Evolutionary conservation across 208 protist species (phyloP), one percentile per base, ranked within the genome.

Genomic region (Balamuthia mandrillaris): DNA sequence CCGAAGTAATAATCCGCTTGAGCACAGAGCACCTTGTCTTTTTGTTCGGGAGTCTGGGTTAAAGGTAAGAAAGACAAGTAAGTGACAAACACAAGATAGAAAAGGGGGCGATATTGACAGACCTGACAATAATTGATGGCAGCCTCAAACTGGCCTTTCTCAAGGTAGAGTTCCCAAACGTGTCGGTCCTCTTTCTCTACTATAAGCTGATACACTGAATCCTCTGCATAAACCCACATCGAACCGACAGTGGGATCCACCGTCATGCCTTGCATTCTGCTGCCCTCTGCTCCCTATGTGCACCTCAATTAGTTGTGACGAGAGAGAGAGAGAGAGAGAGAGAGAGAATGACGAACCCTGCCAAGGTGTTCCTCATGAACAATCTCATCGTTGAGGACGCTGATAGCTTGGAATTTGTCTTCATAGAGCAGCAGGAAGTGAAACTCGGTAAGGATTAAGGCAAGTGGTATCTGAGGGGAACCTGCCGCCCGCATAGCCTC

Each of bases 351-450:
- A 70, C 18, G 12, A 14, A 6, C 81, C 18, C 42, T 3, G 35
- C 63, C 37, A 81, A 85, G 37, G 37, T 9, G 21, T 39, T 88
- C 29, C 35, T 92, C 90, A 45, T 70, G 87, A 6, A 84, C 90
- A 5, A 92, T 63, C 47, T 87, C 51, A 29, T 90, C 27, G 35
- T 78, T 90, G 21, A 92, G 47, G 29, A 77, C 84, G 39, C 51
- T 44, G 1, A 93, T 47, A 9, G 96, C 95, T 49, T 96, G 51
- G 45, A 95, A 89, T 14, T 91, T 89, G 39, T 93, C 88, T 12
- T 86, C 84, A 82, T 96, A 97, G 1, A 97, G 42, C n/a, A 98
- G 39, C 14, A 97, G 44, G 78, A 97, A 96, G 89, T 98, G 96
- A 77, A 97, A 98, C 29, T 96, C 95, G 0, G 94, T 96, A 0